phyloP scores from a whole-genome alignment of 768 basidiomycete species.

The Leccinum sublutescens region DNA sequence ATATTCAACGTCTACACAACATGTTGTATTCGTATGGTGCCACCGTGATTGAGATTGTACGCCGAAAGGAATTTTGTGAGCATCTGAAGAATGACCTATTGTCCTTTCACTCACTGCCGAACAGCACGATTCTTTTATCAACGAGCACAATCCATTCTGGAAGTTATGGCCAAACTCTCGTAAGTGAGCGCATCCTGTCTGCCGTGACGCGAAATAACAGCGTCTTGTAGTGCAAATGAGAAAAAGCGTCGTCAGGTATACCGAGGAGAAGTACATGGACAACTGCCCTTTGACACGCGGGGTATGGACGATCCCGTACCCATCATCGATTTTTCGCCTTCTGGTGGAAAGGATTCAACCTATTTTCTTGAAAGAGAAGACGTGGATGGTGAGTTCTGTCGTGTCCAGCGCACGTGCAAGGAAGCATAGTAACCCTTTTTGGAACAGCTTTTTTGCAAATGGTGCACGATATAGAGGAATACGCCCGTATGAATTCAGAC shows the following conservation, averaged over 20 bases:
- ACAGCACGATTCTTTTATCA: slow-evolving; percentile 78
- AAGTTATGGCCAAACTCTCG: slow-evolving; percentile 88
- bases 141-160: slow-evolving; percentile 75
- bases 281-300: slow-evolving; percentile 81
- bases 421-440: slow-evolving; percentile 7
- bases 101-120: slow-evolving; percentile 4
- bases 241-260: slow-evolving; percentile 83
- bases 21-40: slow-evolving; percentile 93
- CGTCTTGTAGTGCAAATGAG: slow-evolving; percentile 59
- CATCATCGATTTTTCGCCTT: slow-evolving; percentile 74
- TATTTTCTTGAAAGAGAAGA: slow-evolving; percentile 70
- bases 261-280: slow-evolving; percentile 76
- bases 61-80: slow-evolving; percentile 87
- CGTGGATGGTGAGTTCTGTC: slow-evolving; percentile 67
- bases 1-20: slow-evolving; percentile 83
- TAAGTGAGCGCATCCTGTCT: slow-evolving; percentile 38
- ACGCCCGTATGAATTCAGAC: slow-evolving; percentile 47
- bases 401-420: slow-evolving; percentile 16
- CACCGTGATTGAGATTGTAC: slow-evolving; percentile 85
- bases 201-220: slow-evolving; percentile 3
- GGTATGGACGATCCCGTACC: slow-evolving; percentile 83
- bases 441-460: slow-evolving; percentile 55
- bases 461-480: slow-evolving; percentile 64
- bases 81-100: slow-evolving; percentile 3
- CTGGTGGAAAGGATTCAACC: slow-evolving; percentile 55